Base-by-base conservation (phyloP, 352 stramenopile species). In the Pythium myriotylum region DNA sequence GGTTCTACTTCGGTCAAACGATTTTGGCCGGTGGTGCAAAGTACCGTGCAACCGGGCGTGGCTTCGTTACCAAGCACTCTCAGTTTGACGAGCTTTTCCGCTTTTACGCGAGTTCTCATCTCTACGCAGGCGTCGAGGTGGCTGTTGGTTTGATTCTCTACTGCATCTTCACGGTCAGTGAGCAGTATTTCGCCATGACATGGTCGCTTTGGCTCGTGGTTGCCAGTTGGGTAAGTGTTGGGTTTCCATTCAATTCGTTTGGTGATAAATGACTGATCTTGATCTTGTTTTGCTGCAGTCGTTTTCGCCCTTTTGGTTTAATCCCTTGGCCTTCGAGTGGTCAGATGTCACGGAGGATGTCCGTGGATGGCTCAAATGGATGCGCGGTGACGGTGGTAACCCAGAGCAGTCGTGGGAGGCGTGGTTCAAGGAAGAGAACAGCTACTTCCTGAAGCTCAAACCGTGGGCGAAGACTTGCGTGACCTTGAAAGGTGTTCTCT, bases 1-100 rank as follows among this genome's bases (percentile, higher is more conserved):
- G 96, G 72, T 98, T 98, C 70, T 99, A 99, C 87, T 99, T 99
- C 72, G 92, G 95, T 7, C 97, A 99, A 69, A 99, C 97, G 12
- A 98, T 99, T 75, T 78, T 99, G 32, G 96, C 98, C 40, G 97
- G 97, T 53, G 97, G 97, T 49, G 97, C 97, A 0, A 99, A 99
- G 73, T 99, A 99, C 73, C 91, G 97, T 26, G 92, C 97, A 0
- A 99, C 97, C 3, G 97, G 97, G 16, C 92, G 97, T 76, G 97
- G 97, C 22, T 99, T 99, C 73, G 97, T 99, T 24, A 99, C 96
- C 2, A 98, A 99, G 68, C 97, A 99, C 73, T 98, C 95, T 39
- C 86, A 89, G 19, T 99, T 99, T 54, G 97, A 99, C 67, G 97
- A 99, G 58, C 87, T 98, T 32, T 99, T 95, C 74, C 92, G 97